phyloP scores from a whole-genome alignment of 108 stramenopile genomes.

The Heterococcus sp. region DNA sequence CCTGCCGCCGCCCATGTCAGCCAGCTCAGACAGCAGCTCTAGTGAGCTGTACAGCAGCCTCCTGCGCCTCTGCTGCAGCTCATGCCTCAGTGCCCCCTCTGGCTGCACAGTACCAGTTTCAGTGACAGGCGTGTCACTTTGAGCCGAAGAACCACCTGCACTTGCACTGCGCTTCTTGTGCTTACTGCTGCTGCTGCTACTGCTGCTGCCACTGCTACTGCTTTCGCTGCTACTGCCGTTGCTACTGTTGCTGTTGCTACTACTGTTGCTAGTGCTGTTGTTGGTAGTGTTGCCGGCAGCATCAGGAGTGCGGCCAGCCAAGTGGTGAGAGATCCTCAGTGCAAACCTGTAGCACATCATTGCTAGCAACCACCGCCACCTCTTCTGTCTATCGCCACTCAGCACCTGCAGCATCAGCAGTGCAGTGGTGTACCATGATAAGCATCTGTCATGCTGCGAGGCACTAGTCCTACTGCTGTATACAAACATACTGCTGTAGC shows the following conservation, averaged over 20 bases:
- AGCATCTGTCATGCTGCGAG: too few relatives aligned
- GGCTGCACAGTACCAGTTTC: not conserved
- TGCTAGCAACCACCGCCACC: conserved; percentile 11
- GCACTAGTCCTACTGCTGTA: too few relatives aligned
- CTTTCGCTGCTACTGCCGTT: not conserved
- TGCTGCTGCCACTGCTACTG: not conserved
- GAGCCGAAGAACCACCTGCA: not conserved
- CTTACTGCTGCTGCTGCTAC: not conserved
- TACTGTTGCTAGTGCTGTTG: too few relatives aligned
- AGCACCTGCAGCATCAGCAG: too few relatives aligned
- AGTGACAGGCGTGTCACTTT: too few relatives aligned
- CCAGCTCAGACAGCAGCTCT: conserved; percentile 22
- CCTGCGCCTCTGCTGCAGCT: conserved; percentile 35
- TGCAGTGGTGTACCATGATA: too few relatives aligned
- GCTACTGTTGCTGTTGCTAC: conserved; percentile 1
- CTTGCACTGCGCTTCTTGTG: too few relatives aligned
- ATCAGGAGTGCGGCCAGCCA: conserved; percentile 7
- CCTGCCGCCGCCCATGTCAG: conserved; percentile 40
- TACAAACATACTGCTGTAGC: too few relatives aligned
- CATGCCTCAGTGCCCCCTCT: conserved; percentile 6
- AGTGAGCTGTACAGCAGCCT: conserved; percentile 34
- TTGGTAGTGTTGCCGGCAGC: too few relatives aligned
- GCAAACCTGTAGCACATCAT: conserved; percentile 47
- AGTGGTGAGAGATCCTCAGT: conserved; percentile 39
- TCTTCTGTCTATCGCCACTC: not conserved